These are phyloP conservation scores for Mycena rosella DNA, from an alignment of 768 basidiomycete genomes.

Conservation along the genomic window DNA sequence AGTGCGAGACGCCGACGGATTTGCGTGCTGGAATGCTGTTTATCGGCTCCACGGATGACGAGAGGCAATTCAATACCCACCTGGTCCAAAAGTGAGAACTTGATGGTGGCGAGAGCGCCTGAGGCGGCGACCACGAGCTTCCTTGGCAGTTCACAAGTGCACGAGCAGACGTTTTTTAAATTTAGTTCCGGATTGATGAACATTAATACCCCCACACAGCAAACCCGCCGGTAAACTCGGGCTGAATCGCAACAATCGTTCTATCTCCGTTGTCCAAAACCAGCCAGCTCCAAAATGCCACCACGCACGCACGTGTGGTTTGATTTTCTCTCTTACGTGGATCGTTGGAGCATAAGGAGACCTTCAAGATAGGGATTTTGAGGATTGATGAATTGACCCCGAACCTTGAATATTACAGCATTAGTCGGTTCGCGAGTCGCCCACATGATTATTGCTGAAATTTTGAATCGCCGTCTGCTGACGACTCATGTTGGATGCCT, in stretches of 20 bases:
- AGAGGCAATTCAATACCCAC: neutral
- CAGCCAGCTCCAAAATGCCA: too few species aligned
- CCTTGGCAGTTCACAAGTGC: neutral
- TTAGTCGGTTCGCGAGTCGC: too few species aligned
- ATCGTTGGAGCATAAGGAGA: too few species aligned
- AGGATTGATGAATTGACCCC: too few species aligned
- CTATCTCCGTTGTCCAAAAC: too few species aligned
- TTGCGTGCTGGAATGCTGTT: neutral
- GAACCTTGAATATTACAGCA: too few species aligned
- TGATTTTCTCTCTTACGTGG: too few species aligned
- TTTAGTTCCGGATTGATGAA: neutral
- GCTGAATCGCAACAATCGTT: neutral
- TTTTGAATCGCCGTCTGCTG: too few species aligned
- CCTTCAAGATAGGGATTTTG: too few species aligned
- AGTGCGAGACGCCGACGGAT: neutral
- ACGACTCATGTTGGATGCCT: too few species aligned
- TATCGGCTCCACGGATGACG: neutral
- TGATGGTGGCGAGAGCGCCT: slow-evolving; percentile 4
- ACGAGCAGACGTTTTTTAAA: neutral
- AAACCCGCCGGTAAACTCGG: neutral
- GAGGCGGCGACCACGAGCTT: neutral
- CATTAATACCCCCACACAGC: neutral
- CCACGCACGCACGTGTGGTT: neutral
- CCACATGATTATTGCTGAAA: too few species aligned
- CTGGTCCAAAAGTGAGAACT: neutral